Evolutionary conservation across 371 early-diverging fungal genomes (phyloP), one percentile per base, ranked within the genome.

Genomic region (Syncephalastrum racemosum): DNA sequence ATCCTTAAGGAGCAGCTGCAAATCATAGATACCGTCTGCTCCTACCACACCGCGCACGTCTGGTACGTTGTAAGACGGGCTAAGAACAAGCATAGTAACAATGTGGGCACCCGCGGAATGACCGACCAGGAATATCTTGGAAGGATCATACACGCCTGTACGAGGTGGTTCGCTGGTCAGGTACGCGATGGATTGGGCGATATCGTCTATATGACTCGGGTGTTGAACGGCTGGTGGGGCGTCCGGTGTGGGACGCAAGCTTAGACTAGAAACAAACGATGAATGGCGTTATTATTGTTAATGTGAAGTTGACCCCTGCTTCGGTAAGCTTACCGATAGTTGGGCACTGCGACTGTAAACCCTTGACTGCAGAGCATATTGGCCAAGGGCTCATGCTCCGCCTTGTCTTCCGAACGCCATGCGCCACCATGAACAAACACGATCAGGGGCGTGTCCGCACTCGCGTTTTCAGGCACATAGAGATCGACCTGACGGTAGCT

Each of bases 61-160:
- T 3, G 43, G 24, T 6, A 46, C 40, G 19, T 40, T 56, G 2
- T 36, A 22, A 4, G 56, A 19, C n/a, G 79, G 80, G 15, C 78
- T 66, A 16, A 93, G 70, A 12, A 80, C 66, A 48, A 91, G 64
- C 52, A 87, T 75, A 4, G 75, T 68, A 0, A 83, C 74, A 42
- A 93, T 72, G 36, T 90, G 92, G 1, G 86, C 92, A 23, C 93
- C 95, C 0, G 88, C 90, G n/a, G 91, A 90, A 60, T 94, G 93
- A 2, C 95, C 95, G 1, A 84, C 69, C 2, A 94, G 67, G 53
- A 75, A 82, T 3, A 90, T 69, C 4, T 59, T 60, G 8, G 69
- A 50, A 3, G 68, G 67, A 49, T 80, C 79, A 16, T 73, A 78
- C 3, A 49, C 53, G 0, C 50, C 50, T 1, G 56, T 50, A 10